phyloP scores from a whole-genome alignment of 108 stramenopile species.

The Aurantiochytrium sp. region DNA sequence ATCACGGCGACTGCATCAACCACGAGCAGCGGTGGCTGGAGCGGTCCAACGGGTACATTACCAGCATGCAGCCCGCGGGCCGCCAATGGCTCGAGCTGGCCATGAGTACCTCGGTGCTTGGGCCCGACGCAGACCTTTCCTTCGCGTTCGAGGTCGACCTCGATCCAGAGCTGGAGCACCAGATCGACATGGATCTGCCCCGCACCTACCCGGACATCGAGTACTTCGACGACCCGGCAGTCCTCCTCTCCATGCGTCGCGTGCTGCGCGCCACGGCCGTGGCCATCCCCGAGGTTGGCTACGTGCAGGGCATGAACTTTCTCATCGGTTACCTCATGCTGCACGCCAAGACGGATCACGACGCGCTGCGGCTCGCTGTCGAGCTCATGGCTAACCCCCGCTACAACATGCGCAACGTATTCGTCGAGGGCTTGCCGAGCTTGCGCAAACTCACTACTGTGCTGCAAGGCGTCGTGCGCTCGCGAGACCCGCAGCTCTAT shows the following conservation, averaged over 20 bases:
- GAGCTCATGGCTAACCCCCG: conserved; percentile 8
- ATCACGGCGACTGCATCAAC: neutral
- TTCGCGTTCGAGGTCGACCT: neutral
- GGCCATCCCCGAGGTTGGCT: neutral
- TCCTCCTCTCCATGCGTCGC: neutral
- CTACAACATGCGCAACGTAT: neutral
- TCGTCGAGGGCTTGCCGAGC: neutral
- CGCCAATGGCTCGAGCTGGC: conserved; percentile 15
- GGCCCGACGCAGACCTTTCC: neutral
- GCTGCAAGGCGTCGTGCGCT: neutral
- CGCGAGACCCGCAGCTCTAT: neutral
- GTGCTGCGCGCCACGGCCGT: neutral
- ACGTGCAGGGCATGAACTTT: conserved; percentile 30
- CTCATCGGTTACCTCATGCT: neutral
- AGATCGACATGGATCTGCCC: neutral
- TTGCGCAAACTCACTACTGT: neutral
- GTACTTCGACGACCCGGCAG: conserved; percentile 2
- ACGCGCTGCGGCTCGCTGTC: neutral
- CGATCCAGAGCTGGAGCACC: neutral
- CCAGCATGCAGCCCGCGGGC: neutral
- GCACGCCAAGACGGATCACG: neutral
- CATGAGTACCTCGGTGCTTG: neutral
- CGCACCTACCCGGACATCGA: conserved; percentile 3
- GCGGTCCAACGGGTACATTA: neutral
- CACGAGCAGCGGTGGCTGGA: neutral